Base-by-base conservation (phyloP, 345 rosid species). In the Salix viminalis region DNA sequence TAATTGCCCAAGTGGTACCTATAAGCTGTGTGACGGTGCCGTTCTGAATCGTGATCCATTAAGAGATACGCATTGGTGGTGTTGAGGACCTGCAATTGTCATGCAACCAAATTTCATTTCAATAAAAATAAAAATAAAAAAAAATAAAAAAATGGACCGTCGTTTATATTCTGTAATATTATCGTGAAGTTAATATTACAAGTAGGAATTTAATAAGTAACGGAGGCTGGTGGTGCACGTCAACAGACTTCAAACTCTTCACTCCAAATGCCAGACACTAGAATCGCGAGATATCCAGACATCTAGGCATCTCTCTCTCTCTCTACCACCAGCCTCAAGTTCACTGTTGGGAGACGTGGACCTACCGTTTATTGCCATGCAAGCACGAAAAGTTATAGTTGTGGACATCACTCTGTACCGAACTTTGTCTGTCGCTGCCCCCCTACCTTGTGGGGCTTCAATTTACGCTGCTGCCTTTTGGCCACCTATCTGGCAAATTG, bases 171-270 rank as follows among this genome's bases (percentile, higher is more conserved):
- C 50, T 14, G 14, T 46, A 46, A 46, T 46, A 46, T 46, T 3
- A n/a, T 23, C 4, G 14, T 56, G 24, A n/a, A n/a, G 24, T 9
- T 58, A 58, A n/a, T 58, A 23, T 9, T 24, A 58, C 4, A 10
- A 23, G 26, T 58, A 23, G 10, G 26, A 56, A n/a, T n/a, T n/a
- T 18, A 15, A 24, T 23, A 75, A 52, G 19, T 41, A 72, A 76
- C 73, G 89, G 86, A 81, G 80, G 80, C 75, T 65, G 88, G 76
- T 79, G 73, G 82, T 9, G 85, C 91, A 85, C 91, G 93, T 86
- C 90, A 77, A 76, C 76, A 80, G 73, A 75, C 82, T 44, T 77
- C 76, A n/a, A 54, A 77, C 71, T 73, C 75, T 32, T 41, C 62
- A 37, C 75, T 66, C 72, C 81, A 75, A 72, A 69, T 15, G 74